Percentiles rank a stretch among this genome's conserved stretches.
phyloP scores from a whole-genome alignment of 345 rosid genomes.

The Eutrema japonicum region DNA sequence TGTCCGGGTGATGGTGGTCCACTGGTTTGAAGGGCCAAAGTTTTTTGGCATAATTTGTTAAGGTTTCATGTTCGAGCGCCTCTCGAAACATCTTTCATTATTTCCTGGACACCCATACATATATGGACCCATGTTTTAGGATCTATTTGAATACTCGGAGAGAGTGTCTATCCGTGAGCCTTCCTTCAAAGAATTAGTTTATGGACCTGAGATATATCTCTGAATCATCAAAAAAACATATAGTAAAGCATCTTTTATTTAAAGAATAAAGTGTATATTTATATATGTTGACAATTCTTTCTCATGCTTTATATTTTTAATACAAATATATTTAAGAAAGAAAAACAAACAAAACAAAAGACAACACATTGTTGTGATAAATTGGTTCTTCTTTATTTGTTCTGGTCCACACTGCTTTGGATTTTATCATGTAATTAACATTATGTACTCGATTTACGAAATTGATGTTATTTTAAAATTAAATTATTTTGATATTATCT shows the following conservation, averaged over 20 bases:
- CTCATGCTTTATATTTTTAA: background rate
- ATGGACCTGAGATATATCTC: no score
- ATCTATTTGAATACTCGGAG: no score
- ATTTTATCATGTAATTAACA: background rate
- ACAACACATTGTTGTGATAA: background rate
- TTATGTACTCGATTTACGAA: background rate
- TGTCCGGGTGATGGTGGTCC: no score
- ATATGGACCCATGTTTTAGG: no score
- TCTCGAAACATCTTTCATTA: no score
- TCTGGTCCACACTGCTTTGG: constrained; percentile 17
- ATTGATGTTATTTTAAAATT: background rate
- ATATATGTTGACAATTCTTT: background rate
- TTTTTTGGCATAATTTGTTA: no score
- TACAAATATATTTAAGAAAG: background rate
- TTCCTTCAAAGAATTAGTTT: no score
- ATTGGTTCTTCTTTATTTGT: constrained; percentile 1
- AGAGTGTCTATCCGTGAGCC: no score
- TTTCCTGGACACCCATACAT: no score
- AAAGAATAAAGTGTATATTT: background rate
- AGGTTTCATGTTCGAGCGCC: no score
- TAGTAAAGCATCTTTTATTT: background rate
- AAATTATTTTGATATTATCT: background rate
- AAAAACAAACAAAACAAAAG: background rate
- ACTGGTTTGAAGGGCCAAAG: no score
- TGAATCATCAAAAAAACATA: no score